Percentiles rank a stretch among this genome's conserved stretches.
Evolutionary conservation across 2,329 filamentous ascomycete species (phyloP).

Genomic region (Graphilbum fragrans): DNA sequence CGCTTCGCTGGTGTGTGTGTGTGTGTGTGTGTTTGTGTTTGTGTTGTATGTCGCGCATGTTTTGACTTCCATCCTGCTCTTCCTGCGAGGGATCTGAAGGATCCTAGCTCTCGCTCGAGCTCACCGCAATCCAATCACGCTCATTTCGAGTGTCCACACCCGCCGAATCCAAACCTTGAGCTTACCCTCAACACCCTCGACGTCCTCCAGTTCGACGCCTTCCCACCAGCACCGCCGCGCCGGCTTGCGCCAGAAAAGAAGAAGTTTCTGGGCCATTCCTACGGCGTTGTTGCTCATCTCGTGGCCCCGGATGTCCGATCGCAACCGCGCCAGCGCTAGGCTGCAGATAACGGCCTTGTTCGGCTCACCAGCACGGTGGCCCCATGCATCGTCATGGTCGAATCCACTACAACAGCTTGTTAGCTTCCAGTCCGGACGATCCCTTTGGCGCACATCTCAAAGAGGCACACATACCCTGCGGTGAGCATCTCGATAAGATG

Average conservation of each 20-base stretch:
- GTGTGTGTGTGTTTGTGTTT: too few species aligned
- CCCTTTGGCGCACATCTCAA: background rate
- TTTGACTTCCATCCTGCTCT: too few species aligned
- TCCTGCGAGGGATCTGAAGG: too few species aligned
- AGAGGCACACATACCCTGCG: constrained; percentile 66
- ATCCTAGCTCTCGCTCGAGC: too few species aligned
- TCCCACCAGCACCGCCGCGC: constrained; percentile 98
- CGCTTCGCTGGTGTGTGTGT: too few species aligned
- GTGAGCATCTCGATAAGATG: constrained; percentile 99
- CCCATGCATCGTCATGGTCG: constrained; percentile 91
- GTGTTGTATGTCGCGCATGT: too few species aligned
- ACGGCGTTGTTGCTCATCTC: constrained; percentile 67
- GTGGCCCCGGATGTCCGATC: constrained; percentile 81
- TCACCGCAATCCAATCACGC: constrained; percentile 71
- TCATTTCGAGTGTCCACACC: constrained; percentile 99
- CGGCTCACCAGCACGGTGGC: constrained; percentile 91
- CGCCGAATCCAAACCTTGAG: constrained; percentile 97
- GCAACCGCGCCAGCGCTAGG: constrained; percentile 79
- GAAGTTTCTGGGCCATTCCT: constrained; percentile 95
- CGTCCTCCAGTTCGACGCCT: constrained; percentile 78
- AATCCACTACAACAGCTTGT: constrained; percentile 61
- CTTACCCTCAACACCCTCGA: constrained; percentile 82
- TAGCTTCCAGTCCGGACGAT: background rate
- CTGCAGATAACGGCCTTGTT: constrained; percentile 98
- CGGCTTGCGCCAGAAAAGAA: constrained; percentile 97